Evolutionary conservation across 345 rosid genomes (phyloP).

Genomic region (Aquilaria yunnanensis): DNA sequence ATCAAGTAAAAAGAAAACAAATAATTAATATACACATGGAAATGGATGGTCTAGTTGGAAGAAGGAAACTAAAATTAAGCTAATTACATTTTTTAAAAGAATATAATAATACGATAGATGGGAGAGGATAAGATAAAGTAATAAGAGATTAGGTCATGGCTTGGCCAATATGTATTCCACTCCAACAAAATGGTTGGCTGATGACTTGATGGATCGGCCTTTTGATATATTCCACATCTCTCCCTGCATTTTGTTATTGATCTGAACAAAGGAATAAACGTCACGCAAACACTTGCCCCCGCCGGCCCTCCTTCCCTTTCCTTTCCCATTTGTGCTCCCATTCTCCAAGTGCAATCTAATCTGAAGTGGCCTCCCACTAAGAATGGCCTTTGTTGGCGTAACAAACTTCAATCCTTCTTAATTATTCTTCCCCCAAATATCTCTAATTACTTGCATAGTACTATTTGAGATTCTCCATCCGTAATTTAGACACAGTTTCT

Average conservation of each 20-base stretch:
- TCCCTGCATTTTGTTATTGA: slow-evolving; percentile 1
- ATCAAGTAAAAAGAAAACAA: not conserved
- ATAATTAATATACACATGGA: not conserved
- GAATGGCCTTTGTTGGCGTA: slow-evolving; percentile 26
- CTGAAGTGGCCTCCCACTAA: slow-evolving; percentile 38
- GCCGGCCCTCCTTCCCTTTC: no score
- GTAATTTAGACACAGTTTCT: not conserved
- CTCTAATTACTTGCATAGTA: not conserved
- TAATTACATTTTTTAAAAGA: no score
- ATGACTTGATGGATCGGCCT: slow-evolving; percentile 14
- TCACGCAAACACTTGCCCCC: slow-evolving; percentile 31
- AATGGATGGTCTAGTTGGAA: slow-evolving; percentile 5
- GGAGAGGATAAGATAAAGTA: no score
- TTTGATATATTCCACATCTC: not conserved
- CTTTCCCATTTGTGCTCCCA: slow-evolving; percentile 11
- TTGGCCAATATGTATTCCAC: no score
- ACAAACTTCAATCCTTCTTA: slow-evolving; percentile 1
- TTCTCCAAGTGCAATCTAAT: slow-evolving; percentile 30
- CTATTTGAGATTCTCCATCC: not conserved
- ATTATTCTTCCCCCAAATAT: not conserved
- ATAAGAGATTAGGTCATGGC: no score
- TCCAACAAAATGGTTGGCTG: slow-evolving; percentile 26
- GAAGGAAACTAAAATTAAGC: not conserved
- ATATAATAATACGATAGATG: no score
- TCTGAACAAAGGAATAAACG: slow-evolving; percentile 25